Evolutionary conservation across 805 yeast species (phyloP).

Genomic region (Torulaspora indica): DNA sequence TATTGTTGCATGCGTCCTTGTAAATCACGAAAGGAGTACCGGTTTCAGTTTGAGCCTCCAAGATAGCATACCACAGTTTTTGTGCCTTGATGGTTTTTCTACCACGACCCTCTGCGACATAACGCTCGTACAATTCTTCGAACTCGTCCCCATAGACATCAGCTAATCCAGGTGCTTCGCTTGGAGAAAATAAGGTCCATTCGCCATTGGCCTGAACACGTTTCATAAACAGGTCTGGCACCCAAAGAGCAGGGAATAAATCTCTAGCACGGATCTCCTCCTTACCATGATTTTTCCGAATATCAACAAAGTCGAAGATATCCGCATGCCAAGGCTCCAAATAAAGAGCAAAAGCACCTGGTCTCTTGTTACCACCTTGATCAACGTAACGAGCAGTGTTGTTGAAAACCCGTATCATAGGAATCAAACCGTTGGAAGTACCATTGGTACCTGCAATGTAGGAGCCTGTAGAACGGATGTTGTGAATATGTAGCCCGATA

Average conservation of each 20-base stretch:
- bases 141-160: conserved; percentile 86
- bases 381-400: conserved; percentile 96
- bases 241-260: conserved; percentile 89
- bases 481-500: conserved; percentile 82
- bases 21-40: conserved; percentile 94
- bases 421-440: conserved; percentile 84
- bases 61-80: conserved; percentile 81
- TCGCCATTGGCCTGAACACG: conserved; percentile 72
- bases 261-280: conserved; percentile 93
- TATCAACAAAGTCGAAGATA: conserved; percentile 75
- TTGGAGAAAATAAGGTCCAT: conserved; percentile 90
- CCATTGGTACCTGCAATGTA: conserved; percentile 91
- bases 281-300: conserved; percentile 90
- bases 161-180: conserved; percentile 77
- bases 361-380: conserved; percentile 97
- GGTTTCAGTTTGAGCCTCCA: conserved; percentile 92
- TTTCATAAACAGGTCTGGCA: conserved; percentile 90
- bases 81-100: conserved; percentile 72
- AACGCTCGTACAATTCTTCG: conserved; percentile 60
- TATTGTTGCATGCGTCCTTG: conserved; percentile 85
- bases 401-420: conserved; percentile 94
- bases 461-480: conserved; percentile 81
- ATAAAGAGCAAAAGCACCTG: conserved; percentile 94
- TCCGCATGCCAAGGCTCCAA: conserved; percentile 98
- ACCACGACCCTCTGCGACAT: conserved; percentile 67